Evolutionary conservation across 805 yeast species (phyloP), one percentile per base, ranked within the genome.

Genomic region (Yamadazyma insecticola): DNA sequence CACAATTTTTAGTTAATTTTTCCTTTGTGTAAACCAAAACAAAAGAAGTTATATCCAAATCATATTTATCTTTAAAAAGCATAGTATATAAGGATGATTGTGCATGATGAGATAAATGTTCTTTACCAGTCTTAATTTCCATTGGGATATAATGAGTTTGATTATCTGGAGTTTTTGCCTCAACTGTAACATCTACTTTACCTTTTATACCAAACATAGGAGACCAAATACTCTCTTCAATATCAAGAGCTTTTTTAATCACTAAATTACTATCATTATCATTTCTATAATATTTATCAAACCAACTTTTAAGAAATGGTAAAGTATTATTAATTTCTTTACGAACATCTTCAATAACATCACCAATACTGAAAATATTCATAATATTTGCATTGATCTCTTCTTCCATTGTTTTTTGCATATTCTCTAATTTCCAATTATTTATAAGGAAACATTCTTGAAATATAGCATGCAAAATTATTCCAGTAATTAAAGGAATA

Each of bases 191-290:
- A 60, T 92, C 99, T 12, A 89, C 76, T 44, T 81, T 75, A 0
- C 99, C 99, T 43, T 86, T 76, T 6, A 92, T 57, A 0, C 99
- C 99, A 60, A 73, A 88, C 50, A 75, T 71, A 0, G 97, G 95
- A 0, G 97, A 86, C 87, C 95, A 79, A 10, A 92, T 80, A 45
- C 79, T 83, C 47, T 92, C 97, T 55, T 92, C 99, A 7, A 86
- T 75, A 48, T 85, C 96, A 20, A 86, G 61, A 6, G 88, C 72
- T 35, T 80, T 77, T 26, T 39, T 3, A 41, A 19, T 13, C n/a
- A n/a, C n/a, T n/a, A n/a, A n/a, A n/a, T 36, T 28, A 5, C 39
- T 43, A 17, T 27, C 19, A 15, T 40, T 43, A 24, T 53, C n/a
- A n/a, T 51, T n/a, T 15, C 29, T 18, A 26, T 67, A 65, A 48